Evolutionary conservation across 164 flowering plant genomes (phyloP).

Genomic region (Protea cynaroides): DNA sequence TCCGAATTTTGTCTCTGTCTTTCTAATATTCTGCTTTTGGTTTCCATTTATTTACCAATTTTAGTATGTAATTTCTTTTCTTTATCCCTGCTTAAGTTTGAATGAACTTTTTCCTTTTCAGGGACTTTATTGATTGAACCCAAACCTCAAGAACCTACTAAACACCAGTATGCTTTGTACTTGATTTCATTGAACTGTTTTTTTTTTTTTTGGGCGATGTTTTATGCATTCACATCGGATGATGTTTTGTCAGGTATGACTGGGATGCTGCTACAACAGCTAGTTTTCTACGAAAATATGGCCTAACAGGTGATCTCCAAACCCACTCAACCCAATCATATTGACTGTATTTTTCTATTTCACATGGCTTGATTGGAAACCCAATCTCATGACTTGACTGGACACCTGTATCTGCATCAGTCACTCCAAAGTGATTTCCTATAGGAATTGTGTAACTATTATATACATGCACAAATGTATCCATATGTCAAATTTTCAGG

Average conservation of each 20-base stretch:
- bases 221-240: slow-evolving; percentile 2
- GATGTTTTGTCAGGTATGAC: slow-evolving; percentile 57
- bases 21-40: neutral
- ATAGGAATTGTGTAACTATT: too few species aligned
- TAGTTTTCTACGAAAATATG: slow-evolving; percentile 79
- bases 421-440: too few species aligned
- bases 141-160: slow-evolving; percentile 98
- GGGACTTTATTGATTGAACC: slow-evolving; percentile 93
- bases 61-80: neutral
- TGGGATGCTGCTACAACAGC: slow-evolving; percentile 98
- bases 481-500: too few species aligned
- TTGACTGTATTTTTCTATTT: neutral
- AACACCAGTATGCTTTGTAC: slow-evolving; percentile 70
- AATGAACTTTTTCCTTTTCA: slow-evolving; percentile 13
- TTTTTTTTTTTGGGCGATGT: neutral
- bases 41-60: neutral
- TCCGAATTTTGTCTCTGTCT: neutral
- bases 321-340: neutral
- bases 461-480: too few species aligned
- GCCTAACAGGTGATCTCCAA: slow-evolving; percentile 49
- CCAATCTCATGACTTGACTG: too few species aligned
- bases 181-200: neutral
- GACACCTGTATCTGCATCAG: too few species aligned
- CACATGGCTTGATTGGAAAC: too few species aligned
- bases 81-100: neutral